Conservation (phyloP, 2,329 filamentous ascomycete genomes). For the Teratosphaeria epicoccoides region DNA sequence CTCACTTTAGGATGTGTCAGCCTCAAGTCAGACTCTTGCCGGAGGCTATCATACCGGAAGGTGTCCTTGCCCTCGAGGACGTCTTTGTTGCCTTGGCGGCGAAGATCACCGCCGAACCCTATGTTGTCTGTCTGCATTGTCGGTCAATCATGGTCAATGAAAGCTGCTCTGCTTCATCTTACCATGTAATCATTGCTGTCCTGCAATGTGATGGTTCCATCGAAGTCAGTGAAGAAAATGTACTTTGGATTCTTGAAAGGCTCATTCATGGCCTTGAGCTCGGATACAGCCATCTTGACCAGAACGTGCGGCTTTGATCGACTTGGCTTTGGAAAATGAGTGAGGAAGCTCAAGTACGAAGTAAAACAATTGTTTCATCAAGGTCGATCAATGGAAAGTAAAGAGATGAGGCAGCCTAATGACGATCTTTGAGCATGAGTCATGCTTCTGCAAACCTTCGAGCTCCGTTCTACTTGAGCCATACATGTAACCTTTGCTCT, state of each 20-base stretch:
- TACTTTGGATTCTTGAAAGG: slow-evolving; percentile 57
- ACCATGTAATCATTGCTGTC: slow-evolving; percentile 61
- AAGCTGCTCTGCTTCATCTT: slow-evolving; percentile 9
- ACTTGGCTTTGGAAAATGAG: neutral
- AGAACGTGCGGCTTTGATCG: too few relatives aligned
- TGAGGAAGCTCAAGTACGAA: neutral
- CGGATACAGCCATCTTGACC: slow-evolving; percentile 7
- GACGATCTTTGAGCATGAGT: neutral
- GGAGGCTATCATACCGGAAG: slow-evolving; percentile 49
- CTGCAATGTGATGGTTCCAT: slow-evolving; percentile 80
- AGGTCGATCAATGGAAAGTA: neutral
- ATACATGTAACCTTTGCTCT: neutral
- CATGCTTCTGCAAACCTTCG: neutral
- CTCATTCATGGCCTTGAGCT: slow-evolving; percentile 37
- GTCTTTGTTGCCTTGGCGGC: slow-evolving; percentile 62
- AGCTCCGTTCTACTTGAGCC: neutral
- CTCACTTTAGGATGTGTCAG: slow-evolving; percentile 39
- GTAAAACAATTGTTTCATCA: neutral
- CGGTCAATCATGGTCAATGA: slow-evolving; percentile 39
- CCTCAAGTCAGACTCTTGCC: neutral
- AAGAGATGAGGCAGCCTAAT: neutral
- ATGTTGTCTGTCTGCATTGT: slow-evolving; percentile 76
- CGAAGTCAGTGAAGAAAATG: slow-evolving; percentile 99
- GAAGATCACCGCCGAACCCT: slow-evolving; percentile 65
- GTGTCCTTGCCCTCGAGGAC: slow-evolving; percentile 59